Evolutionary conservation across 2,329 filamentous ascomycete genomes (phyloP).

Genomic region (Colletotrichum higginsianum): DNA sequence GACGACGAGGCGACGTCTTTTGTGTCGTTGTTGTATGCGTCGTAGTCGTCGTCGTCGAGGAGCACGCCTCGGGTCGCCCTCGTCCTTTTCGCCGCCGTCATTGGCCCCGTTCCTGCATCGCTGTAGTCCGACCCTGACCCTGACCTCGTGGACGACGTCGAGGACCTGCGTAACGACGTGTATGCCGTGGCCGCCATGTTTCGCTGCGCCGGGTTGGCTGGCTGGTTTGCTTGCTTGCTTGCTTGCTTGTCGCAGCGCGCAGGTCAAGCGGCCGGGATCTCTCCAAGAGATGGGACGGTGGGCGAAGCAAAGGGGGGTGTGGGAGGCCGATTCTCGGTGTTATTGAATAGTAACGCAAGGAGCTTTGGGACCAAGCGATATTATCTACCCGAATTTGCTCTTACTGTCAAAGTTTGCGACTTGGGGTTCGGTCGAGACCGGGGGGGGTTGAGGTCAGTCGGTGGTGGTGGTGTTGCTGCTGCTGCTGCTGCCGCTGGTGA

Average conservation of each 20-base stretch:
- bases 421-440: background rate
- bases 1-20: constrained; percentile 30
- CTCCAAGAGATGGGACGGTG: background rate
- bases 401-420: constrained; percentile 11
- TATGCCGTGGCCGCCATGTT: constrained; percentile 35
- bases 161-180: constrained; percentile 35
- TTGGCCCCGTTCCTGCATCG: constrained; percentile 9
- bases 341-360: background rate
- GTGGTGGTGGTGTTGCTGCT: background rate
- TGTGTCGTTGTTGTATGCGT: constrained; percentile 28
- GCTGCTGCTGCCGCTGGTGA: background rate
- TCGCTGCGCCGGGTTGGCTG: background rate
- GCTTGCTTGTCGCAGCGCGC: background rate
- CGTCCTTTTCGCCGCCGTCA: background rate
- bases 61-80: background rate
- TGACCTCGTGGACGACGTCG: constrained; percentile 33
- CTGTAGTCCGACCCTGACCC: background rate
- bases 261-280: background rate
- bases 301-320: constrained; percentile 3
- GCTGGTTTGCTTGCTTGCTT: background rate
- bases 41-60: constrained; percentile 1
- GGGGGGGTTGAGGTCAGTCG: background rate
- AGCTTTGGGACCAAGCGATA: background rate
- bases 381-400: constrained; percentile 7
- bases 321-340: background rate